phyloP scores from a whole-genome alignment of 768 basidiomycete genomes.

The Hypholoma sublateritium region DNA sequence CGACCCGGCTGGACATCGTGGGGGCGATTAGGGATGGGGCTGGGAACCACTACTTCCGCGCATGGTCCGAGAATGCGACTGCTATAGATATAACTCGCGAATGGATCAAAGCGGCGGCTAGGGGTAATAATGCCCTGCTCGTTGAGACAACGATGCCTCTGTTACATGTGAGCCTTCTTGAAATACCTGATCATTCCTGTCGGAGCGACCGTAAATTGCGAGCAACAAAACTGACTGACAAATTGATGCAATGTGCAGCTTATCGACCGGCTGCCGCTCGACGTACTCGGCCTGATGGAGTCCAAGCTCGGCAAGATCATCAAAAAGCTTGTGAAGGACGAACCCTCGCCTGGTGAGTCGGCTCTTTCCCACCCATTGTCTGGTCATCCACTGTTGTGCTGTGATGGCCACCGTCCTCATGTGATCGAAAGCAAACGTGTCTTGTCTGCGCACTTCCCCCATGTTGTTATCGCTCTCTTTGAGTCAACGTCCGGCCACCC shows the following conservation, averaged over 20 bases:
- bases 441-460: not conserved
- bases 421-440: slow-evolving; percentile 15
- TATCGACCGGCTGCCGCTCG: slow-evolving; percentile 80
- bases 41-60: slow-evolving; percentile 83
- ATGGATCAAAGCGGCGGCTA: slow-evolving; percentile 75
- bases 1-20: slow-evolving; percentile 71
- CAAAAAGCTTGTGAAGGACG: slow-evolving; percentile 73
- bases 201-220: not conserved
- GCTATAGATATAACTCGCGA: slow-evolving; percentile 81
- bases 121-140: slow-evolving; percentile 53
- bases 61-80: slow-evolving; percentile 74
- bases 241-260: slow-evolving; percentile 45
- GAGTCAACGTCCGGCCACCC: not conserved
- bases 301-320: slow-evolving; percentile 83
- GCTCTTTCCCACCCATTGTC: slow-evolving; percentile 1
- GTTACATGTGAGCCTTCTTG: slow-evolving; percentile 66
- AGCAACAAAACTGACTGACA: slow-evolving; percentile 2
- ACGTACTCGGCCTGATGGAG: slow-evolving; percentile 61
- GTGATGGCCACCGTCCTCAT: slow-evolving; percentile 12
- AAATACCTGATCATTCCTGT: slow-evolving; percentile 2
- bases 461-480: slow-evolving; percentile 9
- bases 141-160: slow-evolving; percentile 84
- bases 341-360: slow-evolving; percentile 78
- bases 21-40: slow-evolving; percentile 82
- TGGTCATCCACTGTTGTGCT: slow-evolving; percentile 3